Conservation (phyloP, 306 rosid genomes). For the Cyclanthera cordifolia region DNA sequence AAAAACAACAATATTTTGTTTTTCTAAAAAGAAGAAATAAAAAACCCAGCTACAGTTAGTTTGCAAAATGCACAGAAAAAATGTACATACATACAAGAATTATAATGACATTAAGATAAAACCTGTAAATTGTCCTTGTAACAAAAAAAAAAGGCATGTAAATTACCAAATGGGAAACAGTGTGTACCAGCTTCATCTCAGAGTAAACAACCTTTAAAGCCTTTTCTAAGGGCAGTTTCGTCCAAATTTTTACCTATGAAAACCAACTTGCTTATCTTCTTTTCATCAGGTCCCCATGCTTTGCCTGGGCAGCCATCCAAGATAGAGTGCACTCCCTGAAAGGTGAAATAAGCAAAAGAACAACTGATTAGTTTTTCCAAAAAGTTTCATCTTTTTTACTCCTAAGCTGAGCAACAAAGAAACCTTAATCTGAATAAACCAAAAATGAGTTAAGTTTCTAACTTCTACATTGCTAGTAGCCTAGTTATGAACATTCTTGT, state of each 20-base stretch:
- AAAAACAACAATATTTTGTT: too few species aligned
- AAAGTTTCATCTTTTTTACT: neutral
- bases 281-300: constrained; percentile 61
- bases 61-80: neutral
- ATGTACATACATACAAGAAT: neutral
- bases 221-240: constrained; percentile 69
- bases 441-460: neutral
- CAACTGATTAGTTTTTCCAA: neutral
- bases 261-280: constrained; percentile 74
- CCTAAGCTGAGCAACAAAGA: neutral
- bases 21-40: too few species aligned
- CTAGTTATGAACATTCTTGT: neutral
- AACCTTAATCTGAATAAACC: neutral
- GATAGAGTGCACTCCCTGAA: constrained; percentile 85
- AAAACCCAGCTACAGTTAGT: neutral
- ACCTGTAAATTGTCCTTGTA: neutral
- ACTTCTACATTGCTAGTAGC: neutral
- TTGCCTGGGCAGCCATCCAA: constrained; percentile 74
- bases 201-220: constrained; percentile 61
- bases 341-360: neutral
- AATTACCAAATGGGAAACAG: neutral
- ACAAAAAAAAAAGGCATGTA: neutral
- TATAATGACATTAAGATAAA: neutral
- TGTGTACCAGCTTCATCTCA: constrained; percentile 13
- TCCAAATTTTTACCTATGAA: constrained; percentile 86